These are phyloP conservation scores for Quercus aquifolioides DNA, from an alignment of 306 rosid genomes.

Conservation along the genomic window DNA sequence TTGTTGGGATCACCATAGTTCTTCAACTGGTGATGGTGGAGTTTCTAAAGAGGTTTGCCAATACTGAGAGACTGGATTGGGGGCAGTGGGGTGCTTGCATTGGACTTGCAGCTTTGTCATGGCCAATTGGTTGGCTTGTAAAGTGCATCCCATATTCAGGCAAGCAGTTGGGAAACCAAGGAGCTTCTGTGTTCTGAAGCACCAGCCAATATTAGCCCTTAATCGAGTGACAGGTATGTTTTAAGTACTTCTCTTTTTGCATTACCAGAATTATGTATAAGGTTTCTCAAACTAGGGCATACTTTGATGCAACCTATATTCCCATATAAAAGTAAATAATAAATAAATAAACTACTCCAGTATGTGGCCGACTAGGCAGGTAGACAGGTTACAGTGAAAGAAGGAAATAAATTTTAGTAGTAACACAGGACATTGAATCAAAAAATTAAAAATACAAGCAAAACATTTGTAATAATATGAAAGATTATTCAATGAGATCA, in stretches of 20 bases:
- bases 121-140: conserved; percentile 28
- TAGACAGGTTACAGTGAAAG: no score
- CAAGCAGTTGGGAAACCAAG: background rate
- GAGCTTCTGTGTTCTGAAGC: background rate
- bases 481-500: no score
- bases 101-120: conserved; percentile 27
- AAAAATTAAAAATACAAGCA: no score
- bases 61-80: conserved; percentile 23
- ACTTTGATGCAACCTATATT: no score
- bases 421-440: no score
- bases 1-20: conserved; percentile 14
- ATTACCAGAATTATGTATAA: background rate
- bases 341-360: no score
- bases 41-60: conserved; percentile 18
- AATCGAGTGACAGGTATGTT: background rate
- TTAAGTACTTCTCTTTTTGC: background rate
- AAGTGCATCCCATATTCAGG: conserved; percentile 14
- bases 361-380: no score
- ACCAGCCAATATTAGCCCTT: background rate
- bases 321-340: no score
- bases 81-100: conserved; percentile 22
- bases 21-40: conserved; percentile 25
- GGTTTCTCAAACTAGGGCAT: no score
- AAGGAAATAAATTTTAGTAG: no score
- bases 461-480: no score